Conservation (phyloP, 208 protist species). For the Acanthamoeba lenticulata region DNA sequence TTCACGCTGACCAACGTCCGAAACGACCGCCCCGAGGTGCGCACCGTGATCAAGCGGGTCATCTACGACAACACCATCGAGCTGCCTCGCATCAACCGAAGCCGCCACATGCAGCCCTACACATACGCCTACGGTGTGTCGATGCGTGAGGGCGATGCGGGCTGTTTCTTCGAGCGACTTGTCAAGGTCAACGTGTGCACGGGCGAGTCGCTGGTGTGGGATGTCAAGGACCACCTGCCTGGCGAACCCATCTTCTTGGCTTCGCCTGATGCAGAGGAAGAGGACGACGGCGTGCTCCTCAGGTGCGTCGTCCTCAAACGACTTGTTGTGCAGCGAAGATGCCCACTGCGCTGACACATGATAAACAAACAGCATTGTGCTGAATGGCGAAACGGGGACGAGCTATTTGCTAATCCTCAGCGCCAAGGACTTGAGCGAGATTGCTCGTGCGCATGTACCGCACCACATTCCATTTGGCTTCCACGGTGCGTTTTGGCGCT, state of each 20-base stretch:
- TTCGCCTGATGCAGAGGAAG: not conserved
- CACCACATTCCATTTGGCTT: constrained; percentile 22
- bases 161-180: not conserved
- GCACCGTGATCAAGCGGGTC: not conserved
- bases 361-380: not conserved
- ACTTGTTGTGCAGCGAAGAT: too few species aligned
- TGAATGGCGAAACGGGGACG: not conserved
- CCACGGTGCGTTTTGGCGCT: not conserved
- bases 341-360: too few species aligned
- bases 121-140: not conserved
- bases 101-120: not conserved
- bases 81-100: constrained; percentile 3
- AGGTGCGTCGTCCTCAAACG: not conserved
- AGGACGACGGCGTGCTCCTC: constrained; percentile 1
- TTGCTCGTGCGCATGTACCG: not conserved
- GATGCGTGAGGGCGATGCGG: not conserved
- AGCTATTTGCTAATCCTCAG: not conserved
- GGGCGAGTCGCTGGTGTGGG: not conserved
- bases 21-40: not conserved
- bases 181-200: not conserved
- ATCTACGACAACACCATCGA: not conserved
- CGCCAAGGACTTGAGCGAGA: not conserved
- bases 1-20: not conserved
- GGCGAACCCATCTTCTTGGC: not conserved
- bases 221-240: not conserved